Base-by-base conservation (phyloP, 1,284 basidiomycete genomes). In the Wallemia hederae region DNA sequence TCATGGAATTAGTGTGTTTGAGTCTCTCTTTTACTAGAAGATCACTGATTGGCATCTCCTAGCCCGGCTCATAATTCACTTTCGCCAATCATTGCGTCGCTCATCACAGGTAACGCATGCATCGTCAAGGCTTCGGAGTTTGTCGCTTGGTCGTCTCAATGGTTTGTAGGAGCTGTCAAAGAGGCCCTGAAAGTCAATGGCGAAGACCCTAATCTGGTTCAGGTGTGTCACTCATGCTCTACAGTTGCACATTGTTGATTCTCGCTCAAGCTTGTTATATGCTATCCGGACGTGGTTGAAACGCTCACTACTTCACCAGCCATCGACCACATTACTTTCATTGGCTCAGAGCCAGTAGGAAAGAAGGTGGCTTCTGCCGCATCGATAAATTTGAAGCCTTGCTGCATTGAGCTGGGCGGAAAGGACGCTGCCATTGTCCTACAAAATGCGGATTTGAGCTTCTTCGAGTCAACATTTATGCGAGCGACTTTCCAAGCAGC, bases 71-170 rank as follows among this genome's bases (percentile, higher is more conserved):
- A 96, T 71, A 96, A 97, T 68, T 79, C 84, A 0, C 83, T 91
- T 75, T 90, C 87, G 0, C 92, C 92, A 0, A 87, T 97, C 62
- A 75, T 97, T 27, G 84, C 90, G 2, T 77, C 83, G 2, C 74
- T 98, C 27, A 92, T 92, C 68, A 75, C 89, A 5, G 94, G 91
- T 14, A 94, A 98, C 69, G 82, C 79, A 14, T 75, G 96, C 61
- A 81, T 97, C 2, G 74, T 97, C 62, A 98, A 98, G 71, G 91
- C 88, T 66, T 89, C 85, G 0, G 90, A 96, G 67, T 79, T 88
- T 62, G 88, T 92, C 33, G 76, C 86, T 24, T 96, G 89, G 88
- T 87, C 84, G 1, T 72, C 84, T 0, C 75, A 71, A 34, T 89
- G 82, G 80, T 91, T 85, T 65, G 75, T 90, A 11, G 78, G 79